Evolutionary conservation across 2,329 filamentous ascomycete genomes (phyloP).

Genomic region (Drechslera avenae): DNA sequence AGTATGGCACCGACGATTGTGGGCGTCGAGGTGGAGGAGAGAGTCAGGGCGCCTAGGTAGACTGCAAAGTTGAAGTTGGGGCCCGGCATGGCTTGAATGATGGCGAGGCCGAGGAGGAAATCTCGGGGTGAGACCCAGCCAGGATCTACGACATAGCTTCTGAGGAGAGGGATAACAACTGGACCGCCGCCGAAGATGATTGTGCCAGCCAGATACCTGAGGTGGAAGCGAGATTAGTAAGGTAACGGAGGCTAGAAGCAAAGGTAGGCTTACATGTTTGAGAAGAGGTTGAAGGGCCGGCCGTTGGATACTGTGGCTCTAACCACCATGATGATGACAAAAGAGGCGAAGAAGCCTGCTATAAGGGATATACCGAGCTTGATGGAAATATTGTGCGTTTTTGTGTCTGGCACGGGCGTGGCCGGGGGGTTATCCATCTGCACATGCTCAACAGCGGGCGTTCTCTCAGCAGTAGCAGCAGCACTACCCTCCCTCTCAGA

Average conservation of each 20-base stretch:
- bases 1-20: constrained; percentile 46
- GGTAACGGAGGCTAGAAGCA: no score
- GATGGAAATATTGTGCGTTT: constrained; percentile 45
- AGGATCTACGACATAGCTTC: constrained; percentile 62
- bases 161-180: constrained; percentile 53
- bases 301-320: constrained; percentile 50
- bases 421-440: background rate
- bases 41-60: constrained; percentile 49
- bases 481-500: background rate
- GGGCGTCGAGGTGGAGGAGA: constrained; percentile 34
- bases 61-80: constrained; percentile 63
- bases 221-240: no score
- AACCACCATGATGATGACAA: constrained; percentile 62
- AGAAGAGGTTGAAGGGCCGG: constrained; percentile 65
- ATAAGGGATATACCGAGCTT: constrained; percentile 48
- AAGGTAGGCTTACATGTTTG: constrained; percentile 64
- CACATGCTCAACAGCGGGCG: constrained; percentile 6
- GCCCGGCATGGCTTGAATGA: constrained; percentile 72
- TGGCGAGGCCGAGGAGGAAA: constrained; percentile 73
- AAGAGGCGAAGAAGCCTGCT: constrained; percentile 59
- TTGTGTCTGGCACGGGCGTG: constrained; percentile 25
- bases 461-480: constrained; percentile 1
- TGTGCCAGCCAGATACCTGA: constrained; percentile 65
- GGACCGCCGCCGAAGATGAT: constrained; percentile 56
- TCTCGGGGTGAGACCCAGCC: constrained; percentile 73